Conservation (phyloP, 371 early-diverging fungal genomes). For the Mucor plumbeus region DNA sequence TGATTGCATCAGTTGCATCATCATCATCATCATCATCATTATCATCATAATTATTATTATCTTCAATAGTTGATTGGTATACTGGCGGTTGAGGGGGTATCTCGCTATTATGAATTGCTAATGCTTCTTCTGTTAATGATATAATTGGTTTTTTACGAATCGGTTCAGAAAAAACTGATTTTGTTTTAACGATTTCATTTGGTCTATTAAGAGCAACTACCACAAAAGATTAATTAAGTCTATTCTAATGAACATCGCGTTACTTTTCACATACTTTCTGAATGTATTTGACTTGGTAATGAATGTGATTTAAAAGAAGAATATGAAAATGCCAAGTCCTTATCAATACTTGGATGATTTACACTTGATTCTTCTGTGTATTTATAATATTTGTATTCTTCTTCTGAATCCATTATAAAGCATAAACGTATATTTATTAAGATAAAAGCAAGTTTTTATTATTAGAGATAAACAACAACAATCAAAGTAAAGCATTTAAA, state of each 20-base stretch:
- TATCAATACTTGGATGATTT: slow-evolving; percentile 24
- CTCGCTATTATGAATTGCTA: neutral
- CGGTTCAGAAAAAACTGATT: slow-evolving; percentile 3
- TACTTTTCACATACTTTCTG: neutral
- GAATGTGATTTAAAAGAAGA: slow-evolving; percentile 1
- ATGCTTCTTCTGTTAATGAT: slow-evolving; percentile 2
- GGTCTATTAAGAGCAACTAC: neutral
- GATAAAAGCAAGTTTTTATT: neutral
- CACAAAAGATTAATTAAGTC: neutral
- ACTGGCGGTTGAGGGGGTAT: neutral
- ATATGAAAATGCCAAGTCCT: slow-evolving; percentile 4
- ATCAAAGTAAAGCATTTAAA: neutral
- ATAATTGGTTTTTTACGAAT: neutral
- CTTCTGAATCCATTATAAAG: neutral
- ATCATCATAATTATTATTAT: too few species aligned
- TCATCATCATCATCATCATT: neutral
- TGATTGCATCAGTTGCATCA: neutral
- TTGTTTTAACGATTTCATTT: neutral
- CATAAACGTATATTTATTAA: neutral
- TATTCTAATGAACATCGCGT: neutral
- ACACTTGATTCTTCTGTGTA: slow-evolving; percentile 12
- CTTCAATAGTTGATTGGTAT: neutral
- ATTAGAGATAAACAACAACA: neutral
- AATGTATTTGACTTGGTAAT: slow-evolving; percentile 1
- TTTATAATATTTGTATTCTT: slow-evolving; percentile 13